Percentiles rank a stretch among this genome's conserved stretches.
phyloP scores from a whole-genome alignment of 768 basidiomycete genomes.

The Trametes coccinea region DNA sequence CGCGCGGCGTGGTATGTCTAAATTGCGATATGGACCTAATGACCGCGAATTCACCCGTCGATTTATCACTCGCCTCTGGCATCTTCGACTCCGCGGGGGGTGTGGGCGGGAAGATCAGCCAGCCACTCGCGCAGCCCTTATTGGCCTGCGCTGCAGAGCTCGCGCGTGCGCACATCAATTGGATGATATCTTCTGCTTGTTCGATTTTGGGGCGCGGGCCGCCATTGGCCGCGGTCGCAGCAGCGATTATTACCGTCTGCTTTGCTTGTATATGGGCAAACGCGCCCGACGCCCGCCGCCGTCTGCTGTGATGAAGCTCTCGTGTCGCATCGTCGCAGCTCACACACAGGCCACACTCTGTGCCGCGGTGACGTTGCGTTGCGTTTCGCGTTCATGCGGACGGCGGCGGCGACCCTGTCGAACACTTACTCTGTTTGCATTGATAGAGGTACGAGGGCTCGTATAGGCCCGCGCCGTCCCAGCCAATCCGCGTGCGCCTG shows the following conservation, averaged over 20 bases:
- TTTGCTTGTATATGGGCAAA: background rate
- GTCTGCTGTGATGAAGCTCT: background rate
- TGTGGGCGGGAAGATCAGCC: background rate
- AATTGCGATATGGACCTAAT: background rate
- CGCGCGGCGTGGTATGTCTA: conserved; percentile 6
- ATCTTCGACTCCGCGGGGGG: background rate
- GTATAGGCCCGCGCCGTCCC: background rate
- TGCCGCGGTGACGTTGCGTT: background rate
- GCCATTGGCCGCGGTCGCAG: background rate
- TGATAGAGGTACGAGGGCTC: conserved; percentile 2
- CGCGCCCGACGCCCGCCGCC: background rate
- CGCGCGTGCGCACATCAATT: background rate
- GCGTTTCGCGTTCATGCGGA: background rate
- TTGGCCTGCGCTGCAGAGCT: no score
- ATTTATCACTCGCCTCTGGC: background rate
- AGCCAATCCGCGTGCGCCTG: conserved; percentile 3
- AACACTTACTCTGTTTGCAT: conserved; percentile 13
- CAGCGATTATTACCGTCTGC: background rate
- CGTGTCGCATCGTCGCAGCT: background rate
- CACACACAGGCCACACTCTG: background rate
- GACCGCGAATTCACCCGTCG: background rate
- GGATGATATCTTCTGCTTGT: background rate
- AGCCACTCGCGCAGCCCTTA: background rate
- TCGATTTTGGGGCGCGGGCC: background rate
- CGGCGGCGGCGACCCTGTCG: background rate